Conservation (phyloP, 1,284 basidiomycete species). For the Cystobasidium slooffiae region DNA sequence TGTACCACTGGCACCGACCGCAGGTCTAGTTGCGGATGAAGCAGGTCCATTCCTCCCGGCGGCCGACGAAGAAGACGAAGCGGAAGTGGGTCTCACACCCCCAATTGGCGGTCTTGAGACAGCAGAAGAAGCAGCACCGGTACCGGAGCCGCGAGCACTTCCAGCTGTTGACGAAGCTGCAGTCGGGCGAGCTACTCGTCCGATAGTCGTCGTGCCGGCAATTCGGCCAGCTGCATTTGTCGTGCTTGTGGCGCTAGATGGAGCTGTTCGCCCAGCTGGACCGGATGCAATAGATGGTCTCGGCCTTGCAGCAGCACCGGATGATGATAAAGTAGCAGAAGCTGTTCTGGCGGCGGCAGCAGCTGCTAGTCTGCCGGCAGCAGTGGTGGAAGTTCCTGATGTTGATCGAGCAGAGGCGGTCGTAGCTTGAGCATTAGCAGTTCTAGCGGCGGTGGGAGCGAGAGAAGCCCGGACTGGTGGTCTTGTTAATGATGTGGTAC, state of each 20-base stretch:
- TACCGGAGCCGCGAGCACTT: not conserved
- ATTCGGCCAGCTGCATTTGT: slow-evolving; percentile 8
- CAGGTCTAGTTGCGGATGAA: not conserved
- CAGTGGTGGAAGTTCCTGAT: slow-evolving; percentile 2
- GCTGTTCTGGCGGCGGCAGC: not conserved
- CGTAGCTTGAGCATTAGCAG: slow-evolving; percentile 30
- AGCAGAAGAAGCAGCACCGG: not conserved
- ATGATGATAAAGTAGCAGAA: not conserved
- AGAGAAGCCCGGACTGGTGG: slow-evolving; percentile 20
- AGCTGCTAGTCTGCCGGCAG: slow-evolving; percentile 4
- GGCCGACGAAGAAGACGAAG: slow-evolving; percentile 16
- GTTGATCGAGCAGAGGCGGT: slow-evolving; percentile 24
- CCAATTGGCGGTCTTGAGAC: not conserved
- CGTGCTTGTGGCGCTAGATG: slow-evolving; percentile 4
- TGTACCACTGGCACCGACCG: slow-evolving; percentile 7
- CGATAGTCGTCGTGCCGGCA: not conserved
- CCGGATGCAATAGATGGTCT: slow-evolving; percentile 13
- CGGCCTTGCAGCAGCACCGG: not conserved
- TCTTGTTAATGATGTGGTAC: not conserved
- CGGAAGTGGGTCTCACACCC: slow-evolving; percentile 1
- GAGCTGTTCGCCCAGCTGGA: slow-evolving; percentile 6
- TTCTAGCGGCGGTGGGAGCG: slow-evolving; percentile 19
- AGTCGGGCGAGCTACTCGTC: slow-evolving; percentile 4
- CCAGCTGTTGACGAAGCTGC: not conserved
- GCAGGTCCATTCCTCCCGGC: not conserved